Evolutionary conservation across 345 rosid species (phyloP), one percentile per base, ranked within the genome.

Genomic region (Turnera subulata): DNA sequence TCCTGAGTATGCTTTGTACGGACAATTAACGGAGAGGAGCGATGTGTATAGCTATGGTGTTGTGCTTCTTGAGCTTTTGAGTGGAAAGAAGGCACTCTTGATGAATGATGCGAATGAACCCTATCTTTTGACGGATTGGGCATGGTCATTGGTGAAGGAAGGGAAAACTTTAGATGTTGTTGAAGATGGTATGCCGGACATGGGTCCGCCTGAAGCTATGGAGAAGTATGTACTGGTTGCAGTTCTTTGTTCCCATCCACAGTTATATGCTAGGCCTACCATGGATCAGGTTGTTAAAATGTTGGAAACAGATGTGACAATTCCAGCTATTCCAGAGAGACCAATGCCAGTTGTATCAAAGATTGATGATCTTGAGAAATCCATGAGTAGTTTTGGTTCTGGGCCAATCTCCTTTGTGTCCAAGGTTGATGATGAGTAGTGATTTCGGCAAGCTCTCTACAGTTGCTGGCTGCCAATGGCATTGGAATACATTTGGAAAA

Each of bases 261-360:
- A 88, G 78, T 66, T 91, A 39, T 79, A 76, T 66, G 96, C 91
- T 2, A 77, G 97, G 72, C 97, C 97, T 37, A 82, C 89, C 11
- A 91, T 91, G 97, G 98, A 88, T 69, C 96, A 85, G 77, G 96
- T 82, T 37, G 94, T 85, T 70, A 91, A 91, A 71, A 84, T 91
- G 88, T 61, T 91, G 68, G 98, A 91, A 74, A 82, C 86, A 6
- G 91, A 91, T 26, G 46, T 78, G 49, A 66, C 85, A 5, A 80
- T 91, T 45, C 91, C 88, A 12, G 58, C 80, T 5, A 83, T 91
- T 66, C 96, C 96, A 7, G 88, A 85, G 21, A 79, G 98, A 14
- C 85, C 89, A 3, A 82, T 88, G 51, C 74, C 96, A 51, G 54
- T 91, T 16, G 84, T 82, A 68, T 82, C 94, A 14, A 67, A 80